Evolutionary conservation across 345 rosid species (phyloP).

Genomic region (Brassica napus): DNA sequence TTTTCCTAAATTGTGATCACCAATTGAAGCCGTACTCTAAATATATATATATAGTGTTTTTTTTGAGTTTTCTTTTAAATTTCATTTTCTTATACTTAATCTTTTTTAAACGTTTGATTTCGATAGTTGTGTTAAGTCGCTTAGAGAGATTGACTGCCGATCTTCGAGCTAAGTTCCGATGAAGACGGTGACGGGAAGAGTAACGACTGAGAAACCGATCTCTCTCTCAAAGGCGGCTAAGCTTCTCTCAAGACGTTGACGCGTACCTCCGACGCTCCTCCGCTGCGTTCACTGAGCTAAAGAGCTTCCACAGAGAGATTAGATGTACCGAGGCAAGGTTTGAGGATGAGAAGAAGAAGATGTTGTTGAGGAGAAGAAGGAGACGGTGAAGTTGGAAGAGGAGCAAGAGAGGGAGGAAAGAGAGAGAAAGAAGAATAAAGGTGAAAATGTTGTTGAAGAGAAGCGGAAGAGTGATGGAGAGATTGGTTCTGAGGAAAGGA

Average conservation of each 20-base stretch:
- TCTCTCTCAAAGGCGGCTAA: slow-evolving; percentile 44
- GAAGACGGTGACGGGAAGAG: slow-evolving; percentile 48
- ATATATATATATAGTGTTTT: no score
- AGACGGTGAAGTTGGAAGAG: background rate
- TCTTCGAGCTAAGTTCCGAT: slow-evolving; percentile 30
- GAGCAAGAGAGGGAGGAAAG: background rate
- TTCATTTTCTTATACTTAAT: no score
- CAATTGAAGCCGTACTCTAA: no score
- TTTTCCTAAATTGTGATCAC: no score
- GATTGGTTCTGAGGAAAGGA: background rate
- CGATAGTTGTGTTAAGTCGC: background rate
- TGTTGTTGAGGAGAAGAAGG: background rate
- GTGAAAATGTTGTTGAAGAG: background rate
- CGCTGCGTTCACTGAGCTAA: slow-evolving; percentile 44
- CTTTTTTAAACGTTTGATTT: background rate
- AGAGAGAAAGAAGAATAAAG: background rate
- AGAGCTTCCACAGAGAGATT: slow-evolving; percentile 41
- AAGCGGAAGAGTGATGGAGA: background rate
- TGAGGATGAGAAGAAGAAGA: background rate
- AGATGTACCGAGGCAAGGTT: background rate
- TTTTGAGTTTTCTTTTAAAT: no score
- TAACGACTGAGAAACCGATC: slow-evolving; percentile 36
- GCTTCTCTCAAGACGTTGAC: slow-evolving; percentile 51
- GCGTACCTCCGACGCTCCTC: slow-evolving; percentile 54
- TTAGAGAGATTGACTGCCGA: background rate